A percentile compares a stretch with the other conserved stretches of the same genome.
phyloP scores from a whole-genome alignment of 192 early-diverging fungal genomes.

The Phlyctochytrium arcticum region DNA sequence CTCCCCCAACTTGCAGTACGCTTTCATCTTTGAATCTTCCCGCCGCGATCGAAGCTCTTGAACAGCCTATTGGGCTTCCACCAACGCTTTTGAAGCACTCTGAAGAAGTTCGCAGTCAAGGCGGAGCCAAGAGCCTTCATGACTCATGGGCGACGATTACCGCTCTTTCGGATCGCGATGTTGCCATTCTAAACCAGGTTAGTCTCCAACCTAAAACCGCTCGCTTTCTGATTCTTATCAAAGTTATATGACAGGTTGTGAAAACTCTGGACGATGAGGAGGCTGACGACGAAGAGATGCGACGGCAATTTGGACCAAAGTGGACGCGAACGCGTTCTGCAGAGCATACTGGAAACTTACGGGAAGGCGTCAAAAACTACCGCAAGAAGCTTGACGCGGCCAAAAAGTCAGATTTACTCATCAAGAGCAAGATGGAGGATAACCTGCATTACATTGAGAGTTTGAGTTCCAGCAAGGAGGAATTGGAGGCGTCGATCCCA shows the following conservation, averaged over 20 bases:
- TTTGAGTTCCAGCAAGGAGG: constrained; percentile 30
- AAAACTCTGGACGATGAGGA: constrained; percentile 65
- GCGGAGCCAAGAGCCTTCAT: constrained; percentile 62
- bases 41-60: constrained; percentile 63
- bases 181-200: constrained; percentile 62
- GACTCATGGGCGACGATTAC: constrained; percentile 62
- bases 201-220: constrained; percentile 1
- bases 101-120: constrained; percentile 68
- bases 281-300: constrained; percentile 63
- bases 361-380: constrained; percentile 54
- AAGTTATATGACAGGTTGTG: constrained; percentile 43
- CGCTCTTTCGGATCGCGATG: constrained; percentile 46
- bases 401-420: constrained; percentile 52
- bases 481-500: constrained; percentile 51
- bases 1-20: constrained; percentile 49
- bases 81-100: constrained; percentile 64
- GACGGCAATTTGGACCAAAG: constrained; percentile 47
- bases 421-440: constrained; percentile 54
- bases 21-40: constrained; percentile 69
- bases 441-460: constrained; percentile 58
- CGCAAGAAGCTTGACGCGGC: constrained; percentile 54
- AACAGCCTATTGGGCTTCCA: constrained; percentile 75
- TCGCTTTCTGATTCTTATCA: background rate
- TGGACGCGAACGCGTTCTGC: constrained; percentile 58
- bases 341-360: constrained; percentile 48